These are phyloP conservation scores for Kuraishia capsulata DNA, from an alignment of 805 yeast genomes.

Conservation along the genomic window DNA sequence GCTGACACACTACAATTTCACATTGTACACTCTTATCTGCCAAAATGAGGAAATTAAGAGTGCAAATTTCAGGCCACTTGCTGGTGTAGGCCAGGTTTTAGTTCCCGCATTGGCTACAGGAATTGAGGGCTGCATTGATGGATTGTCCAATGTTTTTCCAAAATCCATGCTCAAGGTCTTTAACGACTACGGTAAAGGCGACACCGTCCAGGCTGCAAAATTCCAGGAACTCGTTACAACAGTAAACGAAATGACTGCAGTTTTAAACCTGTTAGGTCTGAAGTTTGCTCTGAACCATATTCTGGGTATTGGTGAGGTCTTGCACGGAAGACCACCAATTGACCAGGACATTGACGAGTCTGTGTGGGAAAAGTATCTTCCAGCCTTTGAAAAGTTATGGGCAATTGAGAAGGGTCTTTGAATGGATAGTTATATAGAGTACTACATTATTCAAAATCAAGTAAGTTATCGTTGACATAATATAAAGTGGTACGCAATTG, in stretches of 20 bases:
- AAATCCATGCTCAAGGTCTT: constrained; percentile 30
- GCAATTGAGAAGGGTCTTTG: constrained; percentile 6
- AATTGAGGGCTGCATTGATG: constrained; percentile 38
- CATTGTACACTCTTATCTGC: constrained; percentile 33
- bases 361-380: constrained; percentile 19
- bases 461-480: too few relatives aligned
- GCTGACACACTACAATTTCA: constrained; percentile 37
- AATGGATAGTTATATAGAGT: too few relatives aligned
- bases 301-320: constrained; percentile 30
- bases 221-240: constrained; percentile 30
- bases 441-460: not conserved
- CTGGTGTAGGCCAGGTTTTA: constrained; percentile 42
- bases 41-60: constrained; percentile 25
- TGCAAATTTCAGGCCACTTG: constrained; percentile 29
- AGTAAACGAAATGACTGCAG: constrained; percentile 31
- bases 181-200: constrained; percentile 26
- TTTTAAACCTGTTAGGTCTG: constrained; percentile 32
- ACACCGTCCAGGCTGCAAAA: constrained; percentile 26
- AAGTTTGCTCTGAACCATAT: constrained; percentile 27
- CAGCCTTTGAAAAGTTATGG: constrained; percentile 6
- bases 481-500: too few relatives aligned
- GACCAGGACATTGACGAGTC: constrained; percentile 21
- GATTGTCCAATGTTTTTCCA: constrained; percentile 39
- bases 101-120: constrained; percentile 35
- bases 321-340: constrained; percentile 36